Conservation (phyloP, 1,284 basidiomycete genomes). For the Schizophyllum amplum region DNA sequence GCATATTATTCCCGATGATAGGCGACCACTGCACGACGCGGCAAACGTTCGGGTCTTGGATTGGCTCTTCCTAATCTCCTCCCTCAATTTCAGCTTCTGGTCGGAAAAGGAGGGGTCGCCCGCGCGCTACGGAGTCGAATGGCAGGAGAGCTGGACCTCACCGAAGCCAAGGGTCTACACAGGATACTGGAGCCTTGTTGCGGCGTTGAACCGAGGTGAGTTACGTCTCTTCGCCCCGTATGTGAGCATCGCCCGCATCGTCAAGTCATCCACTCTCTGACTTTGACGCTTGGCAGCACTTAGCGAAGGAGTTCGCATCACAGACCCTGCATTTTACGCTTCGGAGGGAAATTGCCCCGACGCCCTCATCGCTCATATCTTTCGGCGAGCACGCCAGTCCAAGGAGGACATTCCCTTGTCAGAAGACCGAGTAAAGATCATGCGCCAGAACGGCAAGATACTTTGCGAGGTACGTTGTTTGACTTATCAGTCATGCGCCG, state of each 20-base stretch:
- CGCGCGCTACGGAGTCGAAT: slow-evolving; percentile 66
- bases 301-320: slow-evolving; percentile 60
- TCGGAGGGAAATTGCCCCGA: slow-evolving; percentile 60
- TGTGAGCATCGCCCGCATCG: too few relatives aligned
- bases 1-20: slow-evolving; percentile 61
- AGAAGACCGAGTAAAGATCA: slow-evolving; percentile 56
- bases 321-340: slow-evolving; percentile 66
- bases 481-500: too few relatives aligned
- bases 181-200: slow-evolving; percentile 78
- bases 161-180: slow-evolving; percentile 45
- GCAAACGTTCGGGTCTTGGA: slow-evolving; percentile 51
- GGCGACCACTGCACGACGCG: slow-evolving; percentile 38
- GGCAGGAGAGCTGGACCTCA: slow-evolving; percentile 61
- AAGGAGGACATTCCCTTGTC: slow-evolving; percentile 61
- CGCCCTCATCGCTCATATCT: slow-evolving; percentile 54
- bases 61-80: slow-evolving; percentile 81
- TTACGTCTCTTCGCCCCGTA: too few relatives aligned
- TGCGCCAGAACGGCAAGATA: slow-evolving; percentile 65
- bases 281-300: too few relatives aligned
- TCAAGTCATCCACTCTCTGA: too few relatives aligned
- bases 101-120: slow-evolving; percentile 50
- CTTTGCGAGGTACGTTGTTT: slow-evolving; percentile 48
- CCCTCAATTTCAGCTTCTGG: slow-evolving; percentile 85
- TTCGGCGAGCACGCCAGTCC: slow-evolving; percentile 48
- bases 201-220: slow-evolving; percentile 69